Conservation (phyloP, 441 rosid species). For the Geranium incanum region DNA sequence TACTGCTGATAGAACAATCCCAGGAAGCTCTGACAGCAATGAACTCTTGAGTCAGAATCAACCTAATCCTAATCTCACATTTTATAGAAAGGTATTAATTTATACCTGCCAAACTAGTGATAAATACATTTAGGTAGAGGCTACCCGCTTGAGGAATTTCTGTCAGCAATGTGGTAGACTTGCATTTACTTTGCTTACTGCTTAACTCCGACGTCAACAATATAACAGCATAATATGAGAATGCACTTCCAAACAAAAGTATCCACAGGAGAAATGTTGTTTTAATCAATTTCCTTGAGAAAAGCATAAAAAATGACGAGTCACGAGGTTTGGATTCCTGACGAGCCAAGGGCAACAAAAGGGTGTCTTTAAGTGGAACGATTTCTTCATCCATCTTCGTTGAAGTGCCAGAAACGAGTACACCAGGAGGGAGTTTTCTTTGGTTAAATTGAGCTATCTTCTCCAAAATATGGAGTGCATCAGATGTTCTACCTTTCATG, state of each 20-base stretch:
- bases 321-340: conserved; percentile 35
- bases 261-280: conserved; percentile 75
- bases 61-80: too few species aligned
- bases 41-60: not conserved
- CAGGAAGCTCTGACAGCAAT: conserved; percentile 57
- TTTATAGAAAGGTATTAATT: not conserved
- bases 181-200: conserved; percentile 44
- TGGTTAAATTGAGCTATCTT: conserved; percentile 46
- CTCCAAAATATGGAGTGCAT: conserved; percentile 51
- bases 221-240: conserved; percentile 80
- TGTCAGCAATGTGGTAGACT: conserved; percentile 23
- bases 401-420: conserved; percentile 51
- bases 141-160: conserved; percentile 35
- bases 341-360: conserved; percentile 31
- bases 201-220: conserved; percentile 84
- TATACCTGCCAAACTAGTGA: conserved; percentile 76
- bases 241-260: conserved; percentile 78
- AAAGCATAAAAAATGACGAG: conserved; percentile 40
- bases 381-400: conserved; percentile 36
- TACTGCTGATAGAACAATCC: conserved; percentile 59
- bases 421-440: conserved; percentile 50
- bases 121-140: conserved; percentile 58
- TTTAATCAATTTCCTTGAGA: conserved; percentile 53
- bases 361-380: conserved; percentile 34
- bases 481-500: conserved; percentile 45